Percentiles rank a stretch among this genome's conserved stretches.
phyloP scores from a whole-genome alignment of 1,139 yeast species.

The Blastobotrys proliferans region DNA sequence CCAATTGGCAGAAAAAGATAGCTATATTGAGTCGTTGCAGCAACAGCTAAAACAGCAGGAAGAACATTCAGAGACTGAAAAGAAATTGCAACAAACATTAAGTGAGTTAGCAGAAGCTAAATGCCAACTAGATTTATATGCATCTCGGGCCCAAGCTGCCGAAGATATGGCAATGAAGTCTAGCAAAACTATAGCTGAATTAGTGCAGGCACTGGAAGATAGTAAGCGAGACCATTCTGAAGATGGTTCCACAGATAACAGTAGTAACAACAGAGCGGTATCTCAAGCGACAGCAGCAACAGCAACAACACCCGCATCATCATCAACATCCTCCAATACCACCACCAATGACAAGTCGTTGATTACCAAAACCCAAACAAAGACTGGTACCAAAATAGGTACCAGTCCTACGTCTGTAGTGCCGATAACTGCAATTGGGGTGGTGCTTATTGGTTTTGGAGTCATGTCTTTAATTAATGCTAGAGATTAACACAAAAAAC shows the following conservation, averaged over 20 bases:
- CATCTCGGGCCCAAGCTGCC: conserved; percentile 21
- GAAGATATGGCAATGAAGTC: conserved; percentile 21
- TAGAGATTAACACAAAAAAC: background rate
- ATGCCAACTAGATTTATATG: conserved; percentile 18
- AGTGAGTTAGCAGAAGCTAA: conserved; percentile 19
- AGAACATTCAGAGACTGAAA: conserved; percentile 3
- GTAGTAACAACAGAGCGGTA: background rate
- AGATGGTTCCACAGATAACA: background rate
- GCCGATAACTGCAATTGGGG: conserved; percentile 24
- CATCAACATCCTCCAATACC: too few species aligned
- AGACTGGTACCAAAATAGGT: too few species aligned
- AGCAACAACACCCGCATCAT: conserved; percentile 2
- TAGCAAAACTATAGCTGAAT: conserved; percentile 21
- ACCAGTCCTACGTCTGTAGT: background rate
- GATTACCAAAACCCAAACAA: too few species aligned
- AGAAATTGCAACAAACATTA: conserved; percentile 12
- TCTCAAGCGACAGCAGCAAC: background rate
- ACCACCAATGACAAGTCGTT: background rate
- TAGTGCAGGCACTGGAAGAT: conserved; percentile 17
- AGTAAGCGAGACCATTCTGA: background rate
- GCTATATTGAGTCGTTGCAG: conserved; percentile 25
- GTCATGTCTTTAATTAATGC: conserved; percentile 26
- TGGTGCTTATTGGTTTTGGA: conserved; percentile 27
- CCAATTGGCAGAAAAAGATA: conserved; percentile 24
- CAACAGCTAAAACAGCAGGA: conserved; percentile 6